phyloP scores from a whole-genome alignment of 208 protist species.

The Porcisia hertigi region DNA sequence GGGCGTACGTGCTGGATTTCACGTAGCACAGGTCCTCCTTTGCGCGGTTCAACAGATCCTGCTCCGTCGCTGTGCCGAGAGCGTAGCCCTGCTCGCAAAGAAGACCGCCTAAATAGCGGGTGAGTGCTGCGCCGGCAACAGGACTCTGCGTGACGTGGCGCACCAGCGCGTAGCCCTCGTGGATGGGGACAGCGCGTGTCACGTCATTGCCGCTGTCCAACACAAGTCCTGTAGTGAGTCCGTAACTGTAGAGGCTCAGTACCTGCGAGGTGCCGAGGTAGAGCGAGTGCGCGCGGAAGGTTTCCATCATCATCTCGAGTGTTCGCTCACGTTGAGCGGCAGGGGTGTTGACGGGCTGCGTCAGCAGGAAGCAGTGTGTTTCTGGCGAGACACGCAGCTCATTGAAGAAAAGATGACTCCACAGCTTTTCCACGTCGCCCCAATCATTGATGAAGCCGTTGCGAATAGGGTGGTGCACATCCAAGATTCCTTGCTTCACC shows the following conservation, averaged over 20 bases:
- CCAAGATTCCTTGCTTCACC: conserved; percentile 84
- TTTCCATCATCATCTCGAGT: conserved; percentile 95
- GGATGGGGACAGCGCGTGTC: conserved; percentile 87
- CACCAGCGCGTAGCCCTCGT: conserved; percentile 93
- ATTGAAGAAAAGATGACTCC: conserved; percentile 91
- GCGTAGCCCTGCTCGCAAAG: conserved; percentile 83
- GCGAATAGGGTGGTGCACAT: conserved; percentile 64
- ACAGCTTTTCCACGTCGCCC: conserved; percentile 93
- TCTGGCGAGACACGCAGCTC: conserved; percentile 90
- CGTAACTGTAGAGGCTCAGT: conserved; percentile 93
- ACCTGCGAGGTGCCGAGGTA: conserved; percentile 92
- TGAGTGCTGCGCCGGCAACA: conserved; percentile 83
- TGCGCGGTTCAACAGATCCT: conserved; percentile 79
- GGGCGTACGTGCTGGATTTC: conserved; percentile 8
- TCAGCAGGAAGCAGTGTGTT: conserved; percentile 89
- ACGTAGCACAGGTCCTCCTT: conserved; percentile 94
- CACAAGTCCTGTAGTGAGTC: conserved; percentile 93
- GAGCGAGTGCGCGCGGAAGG: conserved; percentile 91
- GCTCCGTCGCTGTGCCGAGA: conserved; percentile 90
- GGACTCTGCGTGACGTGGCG: conserved; percentile 77
- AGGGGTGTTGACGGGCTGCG: conserved; percentile 86
- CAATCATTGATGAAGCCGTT: conserved; percentile 87
- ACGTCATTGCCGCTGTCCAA: conserved; percentile 91
- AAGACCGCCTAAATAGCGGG: conserved; percentile 76
- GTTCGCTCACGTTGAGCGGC: conserved; percentile 86